These are phyloP conservation scores for Annulohypoxylon stygium DNA, from an alignment of 495 filamentous ascomycete genomes.

Conservation along the genomic window DNA sequence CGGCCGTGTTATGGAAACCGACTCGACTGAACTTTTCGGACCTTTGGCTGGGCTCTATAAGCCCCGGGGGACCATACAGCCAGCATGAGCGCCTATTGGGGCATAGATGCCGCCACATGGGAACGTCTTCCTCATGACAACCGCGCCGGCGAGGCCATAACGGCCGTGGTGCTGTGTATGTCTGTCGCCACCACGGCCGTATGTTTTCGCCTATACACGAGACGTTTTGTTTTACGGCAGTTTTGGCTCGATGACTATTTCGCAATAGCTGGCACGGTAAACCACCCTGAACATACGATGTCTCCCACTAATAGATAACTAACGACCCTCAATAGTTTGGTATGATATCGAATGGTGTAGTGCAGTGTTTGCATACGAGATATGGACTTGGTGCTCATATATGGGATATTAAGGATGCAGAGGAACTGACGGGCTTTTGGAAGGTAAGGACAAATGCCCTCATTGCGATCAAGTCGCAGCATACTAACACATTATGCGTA, in stretches of 20 bases:
- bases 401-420: conserved; percentile 18
- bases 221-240: conserved; percentile 31
- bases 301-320: conserved; percentile 12
- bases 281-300: not conserved
- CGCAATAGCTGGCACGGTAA: conserved; percentile 42
- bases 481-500: conserved; percentile 28
- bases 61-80: conserved; percentile 3
- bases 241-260: conserved; percentile 42
- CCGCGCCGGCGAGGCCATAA: conserved; percentile 33
- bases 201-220: conserved; percentile 41
- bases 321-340: conserved; percentile 27
- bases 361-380: conserved; percentile 36
- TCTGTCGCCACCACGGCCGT: conserved; percentile 34
- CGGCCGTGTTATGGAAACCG: conserved; percentile 32
- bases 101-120: conserved; percentile 1
- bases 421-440: conserved; percentile 17
- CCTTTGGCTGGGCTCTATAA: conserved; percentile 19
- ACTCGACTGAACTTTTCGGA: conserved; percentile 20
- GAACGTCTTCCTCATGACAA: conserved; percentile 36
- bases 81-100: conserved; percentile 8
- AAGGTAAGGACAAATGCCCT: conserved; percentile 31
- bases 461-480: not conserved
- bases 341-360: conserved; percentile 39
- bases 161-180: conserved; percentile 34
- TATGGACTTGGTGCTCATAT: conserved; percentile 42